Evolutionary conservation across 208 protist genomes (phyloP), one percentile per base, ranked within the genome.

Genomic region (Sergeia podlipaevii): DNA sequence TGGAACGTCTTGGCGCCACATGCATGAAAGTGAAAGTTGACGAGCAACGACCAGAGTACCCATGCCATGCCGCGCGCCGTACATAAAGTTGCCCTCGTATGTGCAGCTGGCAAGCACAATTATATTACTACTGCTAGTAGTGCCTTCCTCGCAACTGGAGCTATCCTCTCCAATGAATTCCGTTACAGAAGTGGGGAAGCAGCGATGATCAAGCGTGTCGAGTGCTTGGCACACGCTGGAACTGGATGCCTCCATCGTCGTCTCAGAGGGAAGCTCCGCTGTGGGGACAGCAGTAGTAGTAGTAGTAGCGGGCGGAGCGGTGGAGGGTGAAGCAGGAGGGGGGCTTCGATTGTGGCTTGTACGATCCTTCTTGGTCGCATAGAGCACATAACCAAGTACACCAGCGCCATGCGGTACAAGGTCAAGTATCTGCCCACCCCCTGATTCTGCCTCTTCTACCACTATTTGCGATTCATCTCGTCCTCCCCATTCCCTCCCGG

Each of bases 1-100:
- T n/a, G 71, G 71, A 6, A 34, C 38, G 47, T 74, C 65, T 21
- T 61, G 26, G 11, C 57, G 51, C 71, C 71, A 78, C 8, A 24
- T 2, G 38, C 71, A 78, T 3, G 43, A 46, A 6, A 78, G 27
- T 3, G 21, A 33, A 41, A 65, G 70, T 10, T 56, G n/a, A 5
- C 52, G 50, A 38, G 65, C 62, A 8, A 78, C 65, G 4, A 56
- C 63, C 2, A 78, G 71, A 17, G 37, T 43, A 3, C 71, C 71
- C 5, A 23, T 42, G 11, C 71, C 71, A 10, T 65, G 39, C 3
- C 65, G 59, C 27, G 28, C 48, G 23, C 71, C 71, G 18, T 46
- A 24, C 3, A 20, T 33, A 32, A 78, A 67, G 1, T 43, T 30
- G 23, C 71, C 71, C 8, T 49, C 49, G 47, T 67, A 78, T n/a